Base-by-base conservation (phyloP, 1,139 yeast genomes). In the Yamadazyma spencermartinsiae region DNA sequence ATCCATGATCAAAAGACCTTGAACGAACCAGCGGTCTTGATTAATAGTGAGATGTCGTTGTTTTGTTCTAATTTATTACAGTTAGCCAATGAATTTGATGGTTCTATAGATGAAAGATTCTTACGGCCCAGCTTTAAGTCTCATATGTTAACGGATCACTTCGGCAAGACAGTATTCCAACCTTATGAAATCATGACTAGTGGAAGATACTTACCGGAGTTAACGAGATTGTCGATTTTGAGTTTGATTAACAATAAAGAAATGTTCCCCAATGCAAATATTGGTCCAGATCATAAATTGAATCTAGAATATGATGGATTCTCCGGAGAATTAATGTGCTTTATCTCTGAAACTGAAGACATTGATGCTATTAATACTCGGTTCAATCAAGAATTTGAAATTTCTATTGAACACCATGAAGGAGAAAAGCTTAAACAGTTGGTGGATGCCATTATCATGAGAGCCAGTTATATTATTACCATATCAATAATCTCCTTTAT, bases 171-270 rank as follows among this genome's bases (percentile, higher is more conserved):
- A 8, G 60, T 75, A 28, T 72, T 74, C 50, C 83, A 79, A 52
- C 84, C 84, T 1, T 57, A 70, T 33, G 84, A 79, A 51, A 59
- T 74, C 42, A 60, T 76, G 64, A 68, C 79, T 27, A 65, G 79
- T 35, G 84, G 83, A 1, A 60, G 83, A 47, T 79, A 79, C 54
- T 61, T 79, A 37, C 77, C 80, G 9, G 84, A 79, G 50, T 54
- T 77, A 40, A 58, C 73, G 4, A 59, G 83, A 34, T 56, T 73
- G 39, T 66, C 66, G 2, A 39, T 76, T 30, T 50, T 62, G 21
- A 73, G 68, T 33, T 50, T 70, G 46, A 51, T 64, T 26, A 54
- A 56, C 2, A 44, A 46, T 4, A 48, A 54, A 4, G 70, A 65
- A 42, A 40, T 75, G 9, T 72, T 74, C 39, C 14, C 16, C 11